phyloP scores from a whole-genome alignment of 805 yeast genomes.

The Barnettozyma populi region DNA sequence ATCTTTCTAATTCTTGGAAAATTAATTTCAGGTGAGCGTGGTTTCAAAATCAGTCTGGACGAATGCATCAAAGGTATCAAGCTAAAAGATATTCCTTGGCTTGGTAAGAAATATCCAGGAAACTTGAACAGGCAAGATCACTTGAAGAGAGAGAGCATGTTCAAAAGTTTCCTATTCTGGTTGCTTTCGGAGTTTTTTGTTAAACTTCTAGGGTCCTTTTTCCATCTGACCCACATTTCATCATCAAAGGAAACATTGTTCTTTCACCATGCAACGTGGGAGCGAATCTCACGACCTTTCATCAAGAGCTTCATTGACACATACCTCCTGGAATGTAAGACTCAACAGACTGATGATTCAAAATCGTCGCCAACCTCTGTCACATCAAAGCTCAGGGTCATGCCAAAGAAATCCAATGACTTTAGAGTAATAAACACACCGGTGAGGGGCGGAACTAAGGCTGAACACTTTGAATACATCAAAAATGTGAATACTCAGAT shows the following conservation, averaged over 20 bases:
- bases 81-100: constrained; percentile 49
- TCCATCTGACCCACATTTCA: constrained; percentile 61
- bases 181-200: constrained; percentile 42
- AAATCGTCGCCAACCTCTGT: constrained; percentile 18
- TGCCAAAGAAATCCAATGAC: constrained; percentile 53
- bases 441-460: constrained; percentile 28
- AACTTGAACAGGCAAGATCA: constrained; percentile 39
- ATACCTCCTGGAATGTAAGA: constrained; percentile 27
- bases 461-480: constrained; percentile 30
- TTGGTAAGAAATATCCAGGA: constrained; percentile 29
- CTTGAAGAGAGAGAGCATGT: constrained; percentile 29
- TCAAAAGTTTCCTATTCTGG: constrained; percentile 52
- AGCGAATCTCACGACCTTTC: constrained; percentile 35
- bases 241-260: constrained; percentile 36
- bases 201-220: constrained; percentile 45
- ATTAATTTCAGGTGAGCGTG: constrained; percentile 34
- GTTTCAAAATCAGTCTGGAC: constrained; percentile 30
- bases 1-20: constrained; percentile 33
- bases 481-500: constrained; percentile 34
- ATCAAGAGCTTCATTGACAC: constrained; percentile 35
- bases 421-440: constrained; percentile 62
- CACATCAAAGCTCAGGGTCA: constrained; percentile 36
- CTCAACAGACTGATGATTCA: constrained; percentile 12
- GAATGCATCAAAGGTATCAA: constrained; percentile 33
- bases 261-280: constrained; percentile 61